Evolutionary conservation across 768 basidiomycete species (phyloP).

Genomic region (Galerina marginata): DNA sequence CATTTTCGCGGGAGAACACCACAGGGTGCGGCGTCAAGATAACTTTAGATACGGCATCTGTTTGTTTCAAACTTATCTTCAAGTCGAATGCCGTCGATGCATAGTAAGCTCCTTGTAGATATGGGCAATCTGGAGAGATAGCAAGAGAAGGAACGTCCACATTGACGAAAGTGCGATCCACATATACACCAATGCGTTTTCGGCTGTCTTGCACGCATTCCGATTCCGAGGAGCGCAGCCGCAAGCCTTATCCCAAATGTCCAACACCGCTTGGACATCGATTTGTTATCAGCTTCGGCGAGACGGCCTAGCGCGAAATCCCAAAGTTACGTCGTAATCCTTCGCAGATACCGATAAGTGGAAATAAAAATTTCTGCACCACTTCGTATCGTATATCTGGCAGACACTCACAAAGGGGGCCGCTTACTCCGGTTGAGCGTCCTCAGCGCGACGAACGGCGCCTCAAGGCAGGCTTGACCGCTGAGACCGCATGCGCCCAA

Average conservation of each 20-base stretch:
- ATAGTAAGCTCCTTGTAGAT: not conserved
- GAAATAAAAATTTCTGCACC: not conserved
- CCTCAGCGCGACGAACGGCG: conserved; percentile 5
- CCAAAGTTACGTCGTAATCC: not conserved
- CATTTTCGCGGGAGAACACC: conserved; percentile 7
- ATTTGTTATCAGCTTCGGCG: not conserved
- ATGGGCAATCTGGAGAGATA: not conserved
- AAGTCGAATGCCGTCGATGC: not conserved
- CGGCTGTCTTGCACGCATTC: not conserved
- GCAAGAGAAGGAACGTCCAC: not conserved
- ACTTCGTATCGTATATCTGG: not conserved
- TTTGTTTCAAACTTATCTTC: not conserved
- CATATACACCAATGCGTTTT: not conserved
- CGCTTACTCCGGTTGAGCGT: conserved; percentile 11
- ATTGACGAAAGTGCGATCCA: not conserved
- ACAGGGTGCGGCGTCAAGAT: not conserved
- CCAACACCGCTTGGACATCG: not conserved
- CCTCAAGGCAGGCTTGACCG: conserved; percentile 12
- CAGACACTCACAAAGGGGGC: no score
- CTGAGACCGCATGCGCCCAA: conserved; percentile 12
- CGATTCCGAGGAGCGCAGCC: conserved; percentile 1
- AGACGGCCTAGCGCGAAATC: not conserved
- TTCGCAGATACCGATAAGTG: not conserved
- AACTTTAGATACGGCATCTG: not conserved
- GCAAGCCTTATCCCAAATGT: not conserved